Base-by-base conservation (phyloP, 2,329 filamentous ascomycete species). In the Dothideomycetes sp. region DNA sequence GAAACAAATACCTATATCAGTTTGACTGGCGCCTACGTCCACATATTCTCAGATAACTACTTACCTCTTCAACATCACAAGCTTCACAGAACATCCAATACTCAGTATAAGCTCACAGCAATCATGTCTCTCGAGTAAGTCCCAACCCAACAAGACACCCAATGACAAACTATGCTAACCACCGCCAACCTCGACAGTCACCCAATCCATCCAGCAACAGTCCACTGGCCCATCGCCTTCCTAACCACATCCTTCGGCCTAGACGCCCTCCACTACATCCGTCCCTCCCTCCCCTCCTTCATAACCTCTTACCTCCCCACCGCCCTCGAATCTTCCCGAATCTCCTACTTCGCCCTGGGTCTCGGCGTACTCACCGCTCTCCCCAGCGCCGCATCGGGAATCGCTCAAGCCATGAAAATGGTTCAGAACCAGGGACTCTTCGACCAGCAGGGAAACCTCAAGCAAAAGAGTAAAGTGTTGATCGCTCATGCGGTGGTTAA, bases 211-310 rank as follows among this genome's bases (percentile, higher is more conserved):
- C 46, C 46, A 4, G 46, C 43, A 3, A 45, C 60, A 9, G 64
- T 69, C 31, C 67, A 70, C 53, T 68, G 66, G 51, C 67, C 67
- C 15, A 59, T 70, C 39, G 59, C 65, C 42, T 67, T 68, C 53
- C 58, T 65, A 44, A 49, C 57, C 30, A 53, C 67, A 11, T 59
- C 63, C 24, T 64, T 60, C 35, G 59, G 45, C 30, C 60, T 69
- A 44, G 66, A 69, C 50, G 56, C 58, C 22, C 48, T 64, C 13
- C 55, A 63, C 51, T 52, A 54, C 41, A 53, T 56, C 13, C 51
- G 56, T 39, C 51, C 57, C n/a, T 47, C 44, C 43, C 52, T 60
- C 25, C 57, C 58, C 28, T 33, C 43, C 28, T 27, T 30, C 42
- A 19, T 57, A 46, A 52, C 59, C 15, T 59, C 55, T 20, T 49